Percentiles rank a stretch among this genome's conserved stretches.
These are phyloP conservation scores for Candida gorgasii DNA, from an alignment of 805 yeast species.

Conservation along the genomic window DNA sequence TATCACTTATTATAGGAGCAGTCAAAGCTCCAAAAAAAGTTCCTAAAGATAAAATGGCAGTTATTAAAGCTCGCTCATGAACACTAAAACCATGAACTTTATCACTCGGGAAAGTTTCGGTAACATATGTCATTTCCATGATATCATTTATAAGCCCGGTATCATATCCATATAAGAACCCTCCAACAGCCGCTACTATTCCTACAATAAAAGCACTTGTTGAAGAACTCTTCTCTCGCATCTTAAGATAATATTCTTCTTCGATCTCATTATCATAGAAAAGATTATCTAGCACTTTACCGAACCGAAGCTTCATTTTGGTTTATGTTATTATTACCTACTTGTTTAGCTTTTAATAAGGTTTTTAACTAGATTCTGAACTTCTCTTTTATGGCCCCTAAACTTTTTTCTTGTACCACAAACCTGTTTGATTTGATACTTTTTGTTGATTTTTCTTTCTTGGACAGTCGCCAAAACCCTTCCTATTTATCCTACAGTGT, in stretches of 20 bases:
- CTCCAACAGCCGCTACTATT: conserved; percentile 84
- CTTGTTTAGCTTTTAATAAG: neutral
- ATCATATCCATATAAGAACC: conserved; percentile 86
- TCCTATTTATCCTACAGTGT: too few relatives aligned
- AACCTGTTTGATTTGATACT: neutral
- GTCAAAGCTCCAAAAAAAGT: conserved; percentile 71
- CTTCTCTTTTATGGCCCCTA: too few relatives aligned
- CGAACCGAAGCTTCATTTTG: neutral
- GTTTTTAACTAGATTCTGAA: neutral
- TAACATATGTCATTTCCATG: conserved; percentile 72
- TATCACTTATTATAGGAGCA: conserved; percentile 66
- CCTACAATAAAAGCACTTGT: conserved; percentile 74
- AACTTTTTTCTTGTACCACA: neutral
- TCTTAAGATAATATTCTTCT: conserved; percentile 37
- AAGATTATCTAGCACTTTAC: conserved; percentile 19
- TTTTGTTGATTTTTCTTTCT: too few relatives aligned
- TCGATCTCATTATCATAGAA: conserved; percentile 37
- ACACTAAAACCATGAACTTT: conserved; percentile 49
- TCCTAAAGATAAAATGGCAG: conserved; percentile 79
- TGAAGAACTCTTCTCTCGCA: conserved; percentile 51
- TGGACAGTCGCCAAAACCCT: too few relatives aligned
- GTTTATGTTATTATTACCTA: neutral
- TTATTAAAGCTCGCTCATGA: conserved; percentile 66
- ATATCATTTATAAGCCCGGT: conserved; percentile 84
- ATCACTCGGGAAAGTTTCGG: conserved; percentile 52